Conservation (phyloP, 305 asterid species). For the Withania somnifera region DNA sequence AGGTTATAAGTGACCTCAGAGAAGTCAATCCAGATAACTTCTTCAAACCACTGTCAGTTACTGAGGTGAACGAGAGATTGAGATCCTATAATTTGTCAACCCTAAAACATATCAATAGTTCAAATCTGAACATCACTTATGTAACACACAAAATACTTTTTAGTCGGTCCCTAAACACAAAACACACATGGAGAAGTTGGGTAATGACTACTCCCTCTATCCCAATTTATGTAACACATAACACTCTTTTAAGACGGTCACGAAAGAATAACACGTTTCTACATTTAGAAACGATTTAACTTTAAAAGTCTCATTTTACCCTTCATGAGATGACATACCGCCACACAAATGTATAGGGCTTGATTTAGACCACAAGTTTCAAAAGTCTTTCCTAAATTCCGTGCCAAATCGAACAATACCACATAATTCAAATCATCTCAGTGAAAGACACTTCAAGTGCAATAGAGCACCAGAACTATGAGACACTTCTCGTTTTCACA, state of each 20-base stretch:
- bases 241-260: neutral
- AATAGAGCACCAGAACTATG: neutral
- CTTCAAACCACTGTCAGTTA: constrained; percentile 24
- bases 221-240: neutral
- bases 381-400: neutral
- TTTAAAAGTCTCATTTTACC: neutral
- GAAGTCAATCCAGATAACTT: constrained; percentile 20
- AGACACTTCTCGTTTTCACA: neutral
- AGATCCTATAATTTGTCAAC: constrained; percentile 23
- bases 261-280: neutral
- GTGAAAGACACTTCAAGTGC: neutral
- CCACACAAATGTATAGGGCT: neutral
- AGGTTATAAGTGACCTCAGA: constrained; percentile 29
- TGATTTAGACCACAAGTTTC: neutral
- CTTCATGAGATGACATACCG: neutral
- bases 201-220: neutral
- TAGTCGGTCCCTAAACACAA: too few species aligned
- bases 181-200: neutral
- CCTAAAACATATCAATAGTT: constrained; percentile 13
- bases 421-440: neutral
- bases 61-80: constrained; percentile 23
- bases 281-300: neutral
- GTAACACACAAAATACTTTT: too few species aligned
- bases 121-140: neutral
- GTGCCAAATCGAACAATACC: neutral